Evolutionary conservation across 148 eudicot species (phyloP).

Genomic region (Heliosperma pusillum): DNA sequence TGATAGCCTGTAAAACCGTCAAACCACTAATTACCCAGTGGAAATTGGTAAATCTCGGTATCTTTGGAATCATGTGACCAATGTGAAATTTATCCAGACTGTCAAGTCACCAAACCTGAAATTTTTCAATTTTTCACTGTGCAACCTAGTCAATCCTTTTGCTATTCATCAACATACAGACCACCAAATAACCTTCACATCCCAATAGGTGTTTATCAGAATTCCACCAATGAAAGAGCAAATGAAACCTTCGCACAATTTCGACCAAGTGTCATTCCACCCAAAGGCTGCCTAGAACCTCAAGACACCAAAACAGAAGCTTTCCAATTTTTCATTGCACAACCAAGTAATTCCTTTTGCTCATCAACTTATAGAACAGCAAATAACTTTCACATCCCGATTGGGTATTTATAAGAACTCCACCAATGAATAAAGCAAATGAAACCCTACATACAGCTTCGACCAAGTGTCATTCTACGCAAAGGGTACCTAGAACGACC

Average conservation of each 20-base stretch:
- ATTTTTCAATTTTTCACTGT: neutral
- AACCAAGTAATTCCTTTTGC: too few relatives aligned
- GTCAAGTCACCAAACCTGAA: neutral
- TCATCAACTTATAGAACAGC: too few relatives aligned
- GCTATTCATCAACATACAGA: neutral
- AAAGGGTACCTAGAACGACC: neutral
- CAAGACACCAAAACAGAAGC: too few relatives aligned
- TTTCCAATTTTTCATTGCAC: too few relatives aligned
- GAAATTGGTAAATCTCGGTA: neutral
- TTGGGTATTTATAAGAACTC: too few relatives aligned
- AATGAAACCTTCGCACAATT: conserved; percentile 1
- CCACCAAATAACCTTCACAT: neutral
- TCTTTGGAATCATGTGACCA: neutral
- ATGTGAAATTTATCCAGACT: neutral
- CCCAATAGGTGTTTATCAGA: neutral
- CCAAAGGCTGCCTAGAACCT: neutral
- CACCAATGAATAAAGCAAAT: too few relatives aligned
- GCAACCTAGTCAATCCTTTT: neutral
- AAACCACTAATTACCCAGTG: neutral
- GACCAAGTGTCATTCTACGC: too few relatives aligned
- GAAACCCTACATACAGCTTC: too few relatives aligned
- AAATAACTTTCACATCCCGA: too few relatives aligned
- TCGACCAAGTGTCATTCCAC: neutral
- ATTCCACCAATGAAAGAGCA: neutral
- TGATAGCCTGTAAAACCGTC: conserved; percentile 4